Evolutionary conservation across 2,329 filamentous ascomycete species (phyloP), one percentile per base, ranked within the genome.

Genomic region (Sclerotinia borealis): DNA sequence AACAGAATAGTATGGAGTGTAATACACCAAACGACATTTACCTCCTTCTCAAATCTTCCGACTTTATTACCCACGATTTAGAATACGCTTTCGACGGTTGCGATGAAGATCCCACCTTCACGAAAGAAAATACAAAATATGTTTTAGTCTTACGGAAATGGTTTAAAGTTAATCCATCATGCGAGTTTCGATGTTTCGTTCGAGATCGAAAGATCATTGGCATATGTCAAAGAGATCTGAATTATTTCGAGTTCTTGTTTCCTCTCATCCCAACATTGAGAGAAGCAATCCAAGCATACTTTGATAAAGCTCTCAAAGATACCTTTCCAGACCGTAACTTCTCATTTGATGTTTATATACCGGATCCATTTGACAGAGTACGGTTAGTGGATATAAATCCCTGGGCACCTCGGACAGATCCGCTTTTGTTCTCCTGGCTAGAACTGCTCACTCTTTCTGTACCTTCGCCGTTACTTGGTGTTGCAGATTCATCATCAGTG

Each of bases 141-240:
- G 80, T 80, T 5, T 85, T 99, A 1, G 88, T 97, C 3, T 83
- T 99, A 11, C 86, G 95, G 39, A 91, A 96, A 74, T 93, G 90
- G 77, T 91, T 96, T 76, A 88, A 87, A 67, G 87, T 95, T 61
- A 95, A 97, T 74, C 92, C 93, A 0, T 90, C 92, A 0, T 85
- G 97, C 64, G 95, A 99, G 75, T 99, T 99, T 76, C 85, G 95
- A 29, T 97, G 93, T 75, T 99, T 98, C 73, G 95, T 98, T 45
- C 91, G 93, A 71, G 82, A 92, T 64, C 83, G 91, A 13, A 85
- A 85, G 61, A 81, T 99, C 19, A 82, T 99, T 47, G 92, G 87
- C 65, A 87, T 98, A 64, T 90, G 88, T 39, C 95, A 98, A 77
- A 85, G 95, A 6, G 93, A 98, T 74, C 82, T 93, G 59, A 96